These are phyloP conservation scores for Ceratocystis diversiconidia DNA, from an alignment of 2,329 filamentous ascomycete genomes.

Conservation along the genomic window DNA sequence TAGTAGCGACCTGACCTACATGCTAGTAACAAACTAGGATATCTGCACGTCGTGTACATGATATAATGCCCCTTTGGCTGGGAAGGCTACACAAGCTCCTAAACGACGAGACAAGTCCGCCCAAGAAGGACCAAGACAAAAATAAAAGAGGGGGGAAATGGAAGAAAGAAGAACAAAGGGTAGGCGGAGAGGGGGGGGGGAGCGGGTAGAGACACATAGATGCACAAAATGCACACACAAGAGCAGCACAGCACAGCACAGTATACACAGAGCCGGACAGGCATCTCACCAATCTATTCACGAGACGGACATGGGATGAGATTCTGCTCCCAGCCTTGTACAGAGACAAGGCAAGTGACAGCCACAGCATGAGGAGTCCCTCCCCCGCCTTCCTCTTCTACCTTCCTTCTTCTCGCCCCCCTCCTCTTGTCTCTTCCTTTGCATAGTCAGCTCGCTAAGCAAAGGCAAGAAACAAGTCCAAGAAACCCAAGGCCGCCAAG, in stretches of 20 bases:
- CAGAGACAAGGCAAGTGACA: not conserved
- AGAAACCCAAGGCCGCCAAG: not conserved
- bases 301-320: not conserved
- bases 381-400: not conserved
- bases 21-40: too few species aligned
- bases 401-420: not conserved
- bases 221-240: not conserved
- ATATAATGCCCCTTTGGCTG: not conserved
- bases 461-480: not conserved
- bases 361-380: not conserved
- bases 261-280: not conserved
- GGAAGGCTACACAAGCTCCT: not conserved
- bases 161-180: not conserved
- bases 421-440: not conserved
- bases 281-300: not conserved
- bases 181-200: too few species aligned
- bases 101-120: not conserved
- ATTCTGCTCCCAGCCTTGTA: slow-evolving; percentile 3
- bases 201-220: not conserved
- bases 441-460: not conserved
- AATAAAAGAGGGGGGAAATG: not conserved
- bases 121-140: not conserved
- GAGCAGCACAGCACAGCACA: not conserved
- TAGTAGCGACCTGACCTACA: not conserved
- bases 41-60: not conserved